Evolutionary conservation across 2,329 filamentous ascomycete species (phyloP).

Genomic region (Aspergillus ochraceoroseus): DNA sequence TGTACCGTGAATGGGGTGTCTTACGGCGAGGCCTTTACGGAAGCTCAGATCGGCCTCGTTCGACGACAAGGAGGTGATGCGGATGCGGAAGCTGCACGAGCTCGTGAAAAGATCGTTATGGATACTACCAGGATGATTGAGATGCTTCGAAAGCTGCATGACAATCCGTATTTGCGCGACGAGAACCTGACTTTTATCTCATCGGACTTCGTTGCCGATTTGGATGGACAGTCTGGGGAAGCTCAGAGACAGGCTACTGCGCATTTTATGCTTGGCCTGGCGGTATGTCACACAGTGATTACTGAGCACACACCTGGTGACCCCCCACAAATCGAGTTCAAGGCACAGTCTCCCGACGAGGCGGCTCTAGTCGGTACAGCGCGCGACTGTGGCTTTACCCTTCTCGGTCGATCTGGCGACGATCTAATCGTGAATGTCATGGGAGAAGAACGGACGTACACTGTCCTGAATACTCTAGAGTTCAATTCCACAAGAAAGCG

Average conservation of each 20-base stretch:
- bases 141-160: conserved; percentile 68
- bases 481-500: conserved; percentile 96
- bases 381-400: conserved; percentile 90
- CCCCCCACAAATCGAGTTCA: conserved; percentile 85
- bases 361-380: conserved; percentile 91
- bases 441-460: conserved; percentile 78
- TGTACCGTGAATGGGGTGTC: conserved; percentile 92
- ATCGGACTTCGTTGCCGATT: conserved; percentile 78
- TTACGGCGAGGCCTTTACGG: conserved; percentile 96
- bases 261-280: conserved; percentile 89
- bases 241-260: conserved; percentile 75
- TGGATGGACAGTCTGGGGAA: conserved; percentile 68
- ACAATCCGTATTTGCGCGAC: conserved; percentile 87
- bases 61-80: conserved; percentile 83
- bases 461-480: conserved; percentile 88
- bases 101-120: conserved; percentile 69
- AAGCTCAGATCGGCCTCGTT: conserved; percentile 94
- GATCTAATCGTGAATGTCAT: conserved; percentile 81
- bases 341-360: conserved; percentile 95
- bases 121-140: conserved; percentile 68
- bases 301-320: conserved; percentile 87
- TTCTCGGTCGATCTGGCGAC: conserved; percentile 72
- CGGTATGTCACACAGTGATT: conserved; percentile 95
- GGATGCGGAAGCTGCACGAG: conserved; percentile 69
- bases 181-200: conserved; percentile 89